phyloP scores from a whole-genome alignment of 75 land plant genomes.

The Pinus tabuliformis region DNA sequence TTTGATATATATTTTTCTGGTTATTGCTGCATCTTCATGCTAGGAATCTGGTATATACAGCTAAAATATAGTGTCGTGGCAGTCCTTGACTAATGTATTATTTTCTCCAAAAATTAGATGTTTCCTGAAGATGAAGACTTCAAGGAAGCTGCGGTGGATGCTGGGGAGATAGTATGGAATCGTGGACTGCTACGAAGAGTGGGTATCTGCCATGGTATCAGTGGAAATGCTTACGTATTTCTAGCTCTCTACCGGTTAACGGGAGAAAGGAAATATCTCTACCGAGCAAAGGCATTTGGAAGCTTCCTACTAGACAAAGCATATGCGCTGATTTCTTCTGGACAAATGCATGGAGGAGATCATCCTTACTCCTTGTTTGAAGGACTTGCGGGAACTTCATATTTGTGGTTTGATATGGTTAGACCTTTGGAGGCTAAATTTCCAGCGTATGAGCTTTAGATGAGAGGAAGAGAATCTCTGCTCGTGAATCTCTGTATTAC shows the following conservation, averaged over 20 bases:
- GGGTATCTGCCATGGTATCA: constrained; percentile 92
- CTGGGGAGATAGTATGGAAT: constrained; percentile 91
- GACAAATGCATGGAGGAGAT: constrained; percentile 91
- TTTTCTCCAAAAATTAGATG: constrained; percentile 42
- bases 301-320: constrained; percentile 64
- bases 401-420: constrained; percentile 72
- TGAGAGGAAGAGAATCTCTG: background rate
- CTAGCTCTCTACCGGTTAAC: constrained; percentile 71
- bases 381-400: constrained; percentile 84
- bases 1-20: too few species aligned
- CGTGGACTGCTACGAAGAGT: constrained; percentile 77
- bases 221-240: constrained; percentile 86
- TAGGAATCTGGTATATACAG: background rate
- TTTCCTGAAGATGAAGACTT: constrained; percentile 59
- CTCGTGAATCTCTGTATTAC: background rate
- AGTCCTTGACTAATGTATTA: background rate
- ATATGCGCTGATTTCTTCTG: constrained; percentile 48
- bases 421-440: constrained; percentile 64
- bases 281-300: constrained; percentile 77
- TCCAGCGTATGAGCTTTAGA: constrained; percentile 85
- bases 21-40: too few species aligned
- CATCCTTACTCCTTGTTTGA: constrained; percentile 82
- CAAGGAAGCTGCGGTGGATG: constrained; percentile 75
- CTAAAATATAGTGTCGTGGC: background rate
- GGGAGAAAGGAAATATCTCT: constrained; percentile 53